These are phyloP conservation scores for Arthrobotrys musiformis DNA, from an alignment of 2,329 filamentous ascomycete genomes.

Conservation along the genomic window DNA sequence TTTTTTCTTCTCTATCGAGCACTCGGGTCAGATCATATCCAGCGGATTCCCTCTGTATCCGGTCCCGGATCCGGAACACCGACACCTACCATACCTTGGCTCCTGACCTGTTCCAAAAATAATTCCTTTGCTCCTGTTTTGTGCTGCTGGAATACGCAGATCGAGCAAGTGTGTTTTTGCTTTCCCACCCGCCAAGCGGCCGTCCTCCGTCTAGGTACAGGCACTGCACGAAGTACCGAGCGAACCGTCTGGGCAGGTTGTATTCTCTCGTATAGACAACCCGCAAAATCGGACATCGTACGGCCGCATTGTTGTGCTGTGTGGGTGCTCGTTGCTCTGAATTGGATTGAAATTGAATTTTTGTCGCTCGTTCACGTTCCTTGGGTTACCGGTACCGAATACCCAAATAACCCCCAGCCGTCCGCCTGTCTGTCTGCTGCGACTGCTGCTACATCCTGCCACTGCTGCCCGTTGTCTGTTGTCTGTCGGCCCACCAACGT, in stretches of 20 bases:
- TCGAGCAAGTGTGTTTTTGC: slow-evolving; percentile 24
- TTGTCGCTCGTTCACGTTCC: too few relatives aligned
- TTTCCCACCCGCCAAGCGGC: slow-evolving; percentile 8
- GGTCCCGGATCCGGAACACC: slow-evolving; percentile 45
- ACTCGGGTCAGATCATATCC: slow-evolving; percentile 1
- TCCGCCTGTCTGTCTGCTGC: neutral
- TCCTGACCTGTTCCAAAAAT: slow-evolving; percentile 47
- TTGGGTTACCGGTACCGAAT: slow-evolving; percentile 41
- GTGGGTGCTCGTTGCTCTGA: too few relatives aligned
- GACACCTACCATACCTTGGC: slow-evolving; percentile 35
- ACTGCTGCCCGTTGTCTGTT: too few relatives aligned
- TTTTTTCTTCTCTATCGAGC: neutral
- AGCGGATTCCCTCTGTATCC: slow-evolving; percentile 39
- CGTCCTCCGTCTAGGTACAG: neutral
- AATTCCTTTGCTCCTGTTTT: slow-evolving; percentile 5
- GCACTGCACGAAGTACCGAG: neutral
- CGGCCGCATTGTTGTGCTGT: neutral
- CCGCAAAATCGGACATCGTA: slow-evolving; percentile 11
- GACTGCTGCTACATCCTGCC: too few relatives aligned
- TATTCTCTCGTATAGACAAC: slow-evolving; percentile 13
- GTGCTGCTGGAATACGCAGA: slow-evolving; percentile 53
- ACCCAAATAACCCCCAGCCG: slow-evolving; percentile 17
- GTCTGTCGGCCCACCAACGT: slow-evolving; percentile 34
- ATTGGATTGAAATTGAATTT: too few relatives aligned
- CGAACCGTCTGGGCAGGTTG: slow-evolving; percentile 5